A percentile compares a stretch with the other conserved stretches of the same genome.
Conservation (phyloP, 129 eudicot genomes). For the Lonicera japonica region DNA sequence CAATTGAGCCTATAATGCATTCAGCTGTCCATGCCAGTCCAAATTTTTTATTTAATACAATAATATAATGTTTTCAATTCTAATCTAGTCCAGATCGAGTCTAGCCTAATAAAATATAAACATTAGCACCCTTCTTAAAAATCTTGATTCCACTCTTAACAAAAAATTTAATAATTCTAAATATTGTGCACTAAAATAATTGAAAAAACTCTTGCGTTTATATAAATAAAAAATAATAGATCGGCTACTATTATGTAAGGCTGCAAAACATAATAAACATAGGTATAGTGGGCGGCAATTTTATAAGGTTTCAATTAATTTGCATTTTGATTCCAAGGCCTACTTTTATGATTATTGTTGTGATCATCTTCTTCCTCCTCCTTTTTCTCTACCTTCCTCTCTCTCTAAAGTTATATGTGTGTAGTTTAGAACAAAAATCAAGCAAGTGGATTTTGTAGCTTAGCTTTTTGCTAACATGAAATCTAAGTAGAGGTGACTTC, state of each 20-base stretch:
- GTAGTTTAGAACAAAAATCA: constrained; percentile 38
- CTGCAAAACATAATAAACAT: constrained; percentile 18
- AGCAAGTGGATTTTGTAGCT: constrained; percentile 58
- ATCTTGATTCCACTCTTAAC: too few relatives aligned
- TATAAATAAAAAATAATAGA: too few relatives aligned
- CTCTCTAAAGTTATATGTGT: constrained; percentile 5
- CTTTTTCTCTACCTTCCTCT: constrained; percentile 4
- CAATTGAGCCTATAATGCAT: too few relatives aligned
- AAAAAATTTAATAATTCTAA: too few relatives aligned
- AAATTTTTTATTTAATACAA: too few relatives aligned
- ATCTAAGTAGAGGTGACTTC: constrained; percentile 31
- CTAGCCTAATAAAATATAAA: too few relatives aligned
- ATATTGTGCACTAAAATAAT: too few relatives aligned
- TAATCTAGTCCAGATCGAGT: too few relatives aligned
- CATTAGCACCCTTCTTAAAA: too few relatives aligned
- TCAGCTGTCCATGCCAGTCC: too few relatives aligned
- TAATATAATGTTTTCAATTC: too few relatives aligned
- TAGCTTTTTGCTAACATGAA: constrained; percentile 77
- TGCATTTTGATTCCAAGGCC: neutral
- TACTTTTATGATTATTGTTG: neutral
- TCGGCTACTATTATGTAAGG: constrained; percentile 25
- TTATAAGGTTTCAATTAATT: constrained; percentile 2
- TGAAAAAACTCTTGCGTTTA: too few relatives aligned
- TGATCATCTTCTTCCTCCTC: neutral
- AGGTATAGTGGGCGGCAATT: constrained; percentile 7